Evolutionary conservation across 2,329 filamentous ascomycete genomes (phyloP).

Genomic region (Alternaria sp.): DNA sequence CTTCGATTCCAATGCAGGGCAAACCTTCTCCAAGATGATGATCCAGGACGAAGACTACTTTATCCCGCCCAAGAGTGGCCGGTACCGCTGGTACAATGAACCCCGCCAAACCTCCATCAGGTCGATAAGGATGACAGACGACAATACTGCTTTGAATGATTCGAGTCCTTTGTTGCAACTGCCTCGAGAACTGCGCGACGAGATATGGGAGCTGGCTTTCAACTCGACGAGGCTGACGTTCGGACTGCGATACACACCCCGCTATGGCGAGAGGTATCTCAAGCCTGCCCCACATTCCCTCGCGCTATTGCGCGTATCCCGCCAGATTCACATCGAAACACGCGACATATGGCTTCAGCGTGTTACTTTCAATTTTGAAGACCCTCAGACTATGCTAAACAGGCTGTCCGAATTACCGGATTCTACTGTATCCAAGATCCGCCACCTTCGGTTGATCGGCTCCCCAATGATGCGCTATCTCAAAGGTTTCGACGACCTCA

Average conservation of each 20-base stretch:
- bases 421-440: constrained; percentile 20
- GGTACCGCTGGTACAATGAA: constrained; percentile 19
- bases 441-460: constrained; percentile 20
- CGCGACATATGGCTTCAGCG: constrained; percentile 24
- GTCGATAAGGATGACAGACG: constrained; percentile 11
- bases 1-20: constrained; percentile 13
- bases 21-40: constrained; percentile 18
- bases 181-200: constrained; percentile 23
- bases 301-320: constrained; percentile 21
- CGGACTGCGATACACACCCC: constrained; percentile 22
- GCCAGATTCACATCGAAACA: constrained; percentile 23
- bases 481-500: constrained; percentile 25
- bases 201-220: constrained; percentile 23
- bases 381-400: constrained; percentile 24
- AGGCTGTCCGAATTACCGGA: constrained; percentile 18
- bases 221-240: constrained; percentile 26
- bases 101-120: constrained; percentile 5
- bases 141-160: constrained; percentile 8
- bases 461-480: constrained; percentile 27
- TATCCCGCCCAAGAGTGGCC: constrained; percentile 12
- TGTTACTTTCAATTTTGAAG: constrained; percentile 24
- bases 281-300: constrained; percentile 24
- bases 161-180: constrained; percentile 18
- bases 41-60: constrained; percentile 22
- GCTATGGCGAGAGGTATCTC: constrained; percentile 22